These are phyloP conservation scores for Fusarium chuoi DNA, from an alignment of 2,329 filamentous ascomycete genomes.

Conservation along the genomic window DNA sequence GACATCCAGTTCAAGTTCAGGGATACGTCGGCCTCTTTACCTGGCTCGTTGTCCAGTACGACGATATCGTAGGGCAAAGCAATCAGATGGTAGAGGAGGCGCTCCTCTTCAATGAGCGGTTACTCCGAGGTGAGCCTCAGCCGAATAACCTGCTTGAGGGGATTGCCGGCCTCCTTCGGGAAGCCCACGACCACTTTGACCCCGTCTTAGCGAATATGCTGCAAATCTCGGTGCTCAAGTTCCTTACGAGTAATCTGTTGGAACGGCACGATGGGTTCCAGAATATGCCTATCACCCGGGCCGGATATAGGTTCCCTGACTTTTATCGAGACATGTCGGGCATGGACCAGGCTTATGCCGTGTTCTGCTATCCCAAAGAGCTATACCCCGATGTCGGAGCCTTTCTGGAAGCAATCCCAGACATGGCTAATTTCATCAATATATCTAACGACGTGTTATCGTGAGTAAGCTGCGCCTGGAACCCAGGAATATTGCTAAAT, in stretches of 20 bases:
- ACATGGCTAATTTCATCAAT: not conserved
- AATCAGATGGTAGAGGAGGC: not conserved
- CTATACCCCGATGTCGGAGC: not conserved
- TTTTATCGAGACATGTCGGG: not conserved
- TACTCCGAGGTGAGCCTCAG: not conserved
- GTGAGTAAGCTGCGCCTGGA: not conserved
- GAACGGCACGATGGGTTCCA: not conserved
- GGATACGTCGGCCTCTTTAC: not conserved
- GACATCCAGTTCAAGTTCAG: not conserved
- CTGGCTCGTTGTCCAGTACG: not conserved
- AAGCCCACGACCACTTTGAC: not conserved
- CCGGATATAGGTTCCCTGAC: not conserved
- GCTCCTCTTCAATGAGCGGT: not conserved
- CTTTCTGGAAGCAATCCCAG: not conserved
- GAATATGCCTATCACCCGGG: not conserved
- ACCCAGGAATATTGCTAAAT: not conserved
- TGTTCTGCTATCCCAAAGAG: not conserved
- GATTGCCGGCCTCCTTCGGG: not conserved
- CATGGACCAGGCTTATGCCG: not conserved
- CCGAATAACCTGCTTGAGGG: not conserved
- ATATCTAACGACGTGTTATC: not conserved
- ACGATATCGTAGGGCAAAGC: not conserved
- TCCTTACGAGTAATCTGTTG: not conserved
- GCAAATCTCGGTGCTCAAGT: not conserved
- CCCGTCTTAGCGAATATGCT: not conserved